A percentile compares a stretch with the other conserved stretches of the same genome.
These are phyloP conservation scores for Nannizzia gypsea DNA, from an alignment of 2,329 filamentous ascomycete species.

Conservation along the genomic window DNA sequence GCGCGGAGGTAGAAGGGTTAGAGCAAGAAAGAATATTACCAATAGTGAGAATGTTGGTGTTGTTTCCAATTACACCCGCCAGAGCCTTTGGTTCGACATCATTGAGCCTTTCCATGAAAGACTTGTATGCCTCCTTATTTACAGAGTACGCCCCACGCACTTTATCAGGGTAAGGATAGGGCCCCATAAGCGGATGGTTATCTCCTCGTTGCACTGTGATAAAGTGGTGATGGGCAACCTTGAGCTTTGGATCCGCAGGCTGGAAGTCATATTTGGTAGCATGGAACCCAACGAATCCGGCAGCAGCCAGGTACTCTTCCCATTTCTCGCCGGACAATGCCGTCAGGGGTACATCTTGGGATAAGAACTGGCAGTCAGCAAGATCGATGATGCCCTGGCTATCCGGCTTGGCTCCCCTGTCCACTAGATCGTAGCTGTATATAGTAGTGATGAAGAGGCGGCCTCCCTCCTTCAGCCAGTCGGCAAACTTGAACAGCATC, in stretches of 20 bases:
- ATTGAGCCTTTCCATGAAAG: not conserved
- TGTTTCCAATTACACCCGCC: not conserved
- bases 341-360: not conserved
- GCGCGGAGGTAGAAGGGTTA: not conserved
- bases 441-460: slow-evolving; percentile 10
- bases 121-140: not conserved
- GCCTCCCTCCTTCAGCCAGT: slow-evolving; percentile 12
- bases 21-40: not conserved
- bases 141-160: not conserved
- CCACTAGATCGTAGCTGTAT: slow-evolving; percentile 7
- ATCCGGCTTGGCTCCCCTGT: not conserved
- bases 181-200: not conserved
- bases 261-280: not conserved
- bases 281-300: not conserved
- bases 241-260: not conserved
- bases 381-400: not conserved
- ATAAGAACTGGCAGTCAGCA: not conserved
- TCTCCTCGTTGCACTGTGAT: not conserved
- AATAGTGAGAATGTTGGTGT: not conserved
- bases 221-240: not conserved
- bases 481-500: slow-evolving; percentile 9
- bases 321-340: not conserved
- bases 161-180: not conserved
- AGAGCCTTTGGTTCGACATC: not conserved
- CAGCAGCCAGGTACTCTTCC: not conserved